Percentiles rank a stretch among this genome's conserved stretches.
Evolutionary conservation across 2,329 filamentous ascomycete genomes (phyloP).

Genomic region (Mycosphaerella sp.): DNA sequence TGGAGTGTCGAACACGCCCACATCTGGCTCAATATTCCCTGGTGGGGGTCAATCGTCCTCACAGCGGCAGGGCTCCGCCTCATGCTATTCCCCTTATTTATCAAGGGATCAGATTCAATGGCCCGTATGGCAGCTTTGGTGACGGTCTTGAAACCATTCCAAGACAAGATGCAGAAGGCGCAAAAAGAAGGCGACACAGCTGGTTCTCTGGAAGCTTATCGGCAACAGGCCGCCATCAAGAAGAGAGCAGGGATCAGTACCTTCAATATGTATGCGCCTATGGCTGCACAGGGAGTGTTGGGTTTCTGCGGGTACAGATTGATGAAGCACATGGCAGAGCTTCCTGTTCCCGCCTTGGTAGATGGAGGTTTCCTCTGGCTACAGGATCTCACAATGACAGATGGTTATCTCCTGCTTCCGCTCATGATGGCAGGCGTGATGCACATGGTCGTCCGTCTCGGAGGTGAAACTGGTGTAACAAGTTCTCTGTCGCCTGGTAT

Average conservation of each 20-base stretch:
- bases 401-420: slow-evolving; percentile 75
- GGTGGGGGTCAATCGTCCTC: slow-evolving; percentile 69
- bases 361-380: slow-evolving; percentile 72
- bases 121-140: slow-evolving; percentile 59
- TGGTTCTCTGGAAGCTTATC: slow-evolving; percentile 43
- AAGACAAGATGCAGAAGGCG: slow-evolving; percentile 48
- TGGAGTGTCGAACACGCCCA: slow-evolving; percentile 77
- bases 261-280: slow-evolving; percentile 48
- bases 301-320: slow-evolving; percentile 77
- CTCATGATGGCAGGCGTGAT: slow-evolving; percentile 31
- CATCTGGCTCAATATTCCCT: slow-evolving; percentile 66
- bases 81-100: slow-evolving; percentile 59
- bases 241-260: slow-evolving; percentile 50
- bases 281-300: slow-evolving; percentile 60
- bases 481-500: slow-evolving; percentile 29
- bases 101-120: slow-evolving; percentile 55
- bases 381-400: slow-evolving; percentile 63
- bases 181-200: slow-evolving; percentile 42
- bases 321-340: slow-evolving; percentile 62
- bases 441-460: slow-evolving; percentile 37
- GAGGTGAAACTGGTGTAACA: slow-evolving; percentile 45
- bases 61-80: slow-evolving; percentile 61
- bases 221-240: slow-evolving; percentile 49
- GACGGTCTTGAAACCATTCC: slow-evolving; percentile 52
- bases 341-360: slow-evolving; percentile 77